Conservation (phyloP, 495 filamentous ascomycete species). For the Apodospora peruviana region DNA sequence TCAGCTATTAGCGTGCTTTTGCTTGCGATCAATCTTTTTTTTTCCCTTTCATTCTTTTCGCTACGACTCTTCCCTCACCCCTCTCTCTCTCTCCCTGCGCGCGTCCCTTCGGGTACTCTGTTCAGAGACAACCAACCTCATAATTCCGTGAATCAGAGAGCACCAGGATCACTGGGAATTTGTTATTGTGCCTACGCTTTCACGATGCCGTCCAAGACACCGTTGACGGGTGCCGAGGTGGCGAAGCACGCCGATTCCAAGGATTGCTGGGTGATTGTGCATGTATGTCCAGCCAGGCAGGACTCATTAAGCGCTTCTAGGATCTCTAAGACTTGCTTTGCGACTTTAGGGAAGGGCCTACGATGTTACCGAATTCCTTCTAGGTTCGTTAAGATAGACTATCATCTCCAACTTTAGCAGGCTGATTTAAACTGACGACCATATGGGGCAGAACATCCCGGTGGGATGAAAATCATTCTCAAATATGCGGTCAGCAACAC, state of each 20-base stretch:
- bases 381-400: conserved; percentile 31
- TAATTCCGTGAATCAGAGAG: too few species aligned
- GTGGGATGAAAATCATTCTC: conserved; percentile 72
- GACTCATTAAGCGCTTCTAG: not conserved
- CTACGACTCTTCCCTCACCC: not conserved
- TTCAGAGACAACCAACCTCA: too few species aligned
- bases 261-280: conserved; percentile 77
- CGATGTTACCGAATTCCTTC: conserved; percentile 72
- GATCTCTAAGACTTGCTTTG: not conserved
- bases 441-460: conserved; percentile 75
- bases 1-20: too few species aligned
- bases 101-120: too few species aligned
- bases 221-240: conserved; percentile 57
- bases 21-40: not conserved
- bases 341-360: conserved; percentile 52
- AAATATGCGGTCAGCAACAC: conserved; percentile 55
- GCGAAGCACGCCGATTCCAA: conserved; percentile 61
- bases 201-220: conserved; percentile 17
- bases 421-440: too few species aligned
- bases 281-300: conserved; percentile 33
- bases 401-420: too few species aligned
- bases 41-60: not conserved
- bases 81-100: not conserved
- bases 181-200: not conserved
- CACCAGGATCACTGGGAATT: too few species aligned